A percentile compares a stretch with the other conserved stretches of the same genome.
Evolutionary conservation across 2,329 filamentous ascomycete species (phyloP).

Genomic region (Juglanconis juglandina): DNA sequence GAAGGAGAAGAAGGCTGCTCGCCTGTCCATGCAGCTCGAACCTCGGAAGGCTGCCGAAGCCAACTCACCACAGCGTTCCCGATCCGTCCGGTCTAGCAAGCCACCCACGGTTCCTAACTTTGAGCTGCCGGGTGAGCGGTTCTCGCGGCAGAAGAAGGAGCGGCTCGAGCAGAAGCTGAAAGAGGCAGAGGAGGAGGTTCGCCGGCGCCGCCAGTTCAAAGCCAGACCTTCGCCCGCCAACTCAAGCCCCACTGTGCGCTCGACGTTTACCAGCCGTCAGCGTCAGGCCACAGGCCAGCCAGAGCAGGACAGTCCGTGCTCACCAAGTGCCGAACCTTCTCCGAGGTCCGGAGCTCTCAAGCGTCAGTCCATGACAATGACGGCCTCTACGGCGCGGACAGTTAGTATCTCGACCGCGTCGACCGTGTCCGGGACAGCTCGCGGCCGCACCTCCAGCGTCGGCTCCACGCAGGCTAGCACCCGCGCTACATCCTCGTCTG

Average conservation of each 20-base stretch:
- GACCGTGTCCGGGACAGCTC: slow-evolving; percentile 16
- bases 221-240: slow-evolving; percentile 51
- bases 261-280: slow-evolving; percentile 50
- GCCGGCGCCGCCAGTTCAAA: slow-evolving; percentile 60
- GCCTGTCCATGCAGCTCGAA: slow-evolving; percentile 38
- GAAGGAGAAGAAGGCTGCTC: slow-evolving; percentile 57
- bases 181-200: slow-evolving; percentile 58
- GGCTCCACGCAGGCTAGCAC: slow-evolving; percentile 27
- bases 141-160: slow-evolving; percentile 54
- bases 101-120: slow-evolving; percentile 54
- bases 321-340: slow-evolving; percentile 9
- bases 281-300: slow-evolving; percentile 8
- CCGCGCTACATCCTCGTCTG: slow-evolving; percentile 44
- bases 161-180: slow-evolving; percentile 53
- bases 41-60: slow-evolving; percentile 33
- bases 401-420: slow-evolving; percentile 22
- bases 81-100: slow-evolving; percentile 47
- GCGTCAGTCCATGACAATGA: slow-evolving; percentile 14
- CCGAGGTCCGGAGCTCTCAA: slow-evolving; percentile 17
- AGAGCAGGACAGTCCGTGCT: slow-evolving; percentile 1
- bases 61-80: slow-evolving; percentile 40
- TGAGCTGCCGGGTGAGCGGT: slow-evolving; percentile 61
- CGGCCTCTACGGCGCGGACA: slow-evolving; percentile 8
- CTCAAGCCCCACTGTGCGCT: slow-evolving; percentile 44
- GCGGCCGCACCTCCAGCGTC: slow-evolving; percentile 27